phyloP scores from a whole-genome alignment of 441 rosid species.

The Corymbia citriodora region DNA sequence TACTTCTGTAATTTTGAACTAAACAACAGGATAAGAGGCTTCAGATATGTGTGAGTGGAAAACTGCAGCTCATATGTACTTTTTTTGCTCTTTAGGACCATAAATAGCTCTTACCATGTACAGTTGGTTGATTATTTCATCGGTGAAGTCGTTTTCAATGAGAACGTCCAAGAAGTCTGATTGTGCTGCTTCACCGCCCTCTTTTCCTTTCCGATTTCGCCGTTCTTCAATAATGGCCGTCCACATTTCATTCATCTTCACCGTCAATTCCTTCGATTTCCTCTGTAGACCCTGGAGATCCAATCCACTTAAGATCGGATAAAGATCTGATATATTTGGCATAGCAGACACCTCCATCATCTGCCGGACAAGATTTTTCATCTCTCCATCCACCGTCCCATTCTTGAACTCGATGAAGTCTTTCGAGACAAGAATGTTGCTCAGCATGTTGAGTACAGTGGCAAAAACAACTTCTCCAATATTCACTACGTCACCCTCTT shows the following conservation, averaged over 20 bases:
- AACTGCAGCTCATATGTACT: background rate
- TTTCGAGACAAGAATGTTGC: constrained; percentile 23
- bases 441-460: constrained; percentile 21
- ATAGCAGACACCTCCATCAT: constrained; percentile 16
- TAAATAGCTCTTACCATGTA: constrained; percentile 19
- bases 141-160: constrained; percentile 23
- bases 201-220: background rate
- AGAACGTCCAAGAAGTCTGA: constrained; percentile 25
- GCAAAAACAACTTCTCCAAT: constrained; percentile 22
- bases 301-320: constrained; percentile 22
- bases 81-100: background rate
- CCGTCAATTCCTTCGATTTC: constrained; percentile 5
- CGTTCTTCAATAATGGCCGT: constrained; percentile 15
- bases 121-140: constrained; percentile 26
- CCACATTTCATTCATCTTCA: constrained; percentile 7
- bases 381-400: constrained; percentile 12
- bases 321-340: constrained; percentile 31
- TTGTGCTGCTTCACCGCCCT: background rate
- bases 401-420: constrained; percentile 24
- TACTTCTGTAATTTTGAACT: background rate
- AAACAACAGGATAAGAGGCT: background rate
- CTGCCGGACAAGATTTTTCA: constrained; percentile 12
- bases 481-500: constrained; percentile 26
- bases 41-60: background rate
- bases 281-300: constrained; percentile 32